Conservation (phyloP, 1,284 basidiomycete genomes). For the Tylopilus orsonianus region DNA sequence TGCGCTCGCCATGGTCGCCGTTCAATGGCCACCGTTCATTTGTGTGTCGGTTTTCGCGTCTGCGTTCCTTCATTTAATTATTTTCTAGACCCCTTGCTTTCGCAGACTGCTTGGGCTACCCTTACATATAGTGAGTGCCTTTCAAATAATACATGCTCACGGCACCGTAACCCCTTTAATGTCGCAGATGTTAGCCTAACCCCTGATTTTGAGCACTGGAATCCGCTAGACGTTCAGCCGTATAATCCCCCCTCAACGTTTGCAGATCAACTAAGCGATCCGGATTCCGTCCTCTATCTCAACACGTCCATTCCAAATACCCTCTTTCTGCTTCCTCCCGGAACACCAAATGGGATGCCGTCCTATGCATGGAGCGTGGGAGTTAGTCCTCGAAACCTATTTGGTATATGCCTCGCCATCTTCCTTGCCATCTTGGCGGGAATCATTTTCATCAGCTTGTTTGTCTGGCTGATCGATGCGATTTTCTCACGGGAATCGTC, state of each 20-base stretch:
- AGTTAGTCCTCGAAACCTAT: conserved; percentile 79
- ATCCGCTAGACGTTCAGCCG: conserved; percentile 59
- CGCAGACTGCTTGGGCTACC: conserved; percentile 85
- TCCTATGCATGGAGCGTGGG: conserved; percentile 74
- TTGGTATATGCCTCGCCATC: conserved; percentile 78
- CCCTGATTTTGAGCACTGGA: conserved; percentile 52
- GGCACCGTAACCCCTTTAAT: conserved; percentile 14
- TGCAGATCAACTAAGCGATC: conserved; percentile 68
- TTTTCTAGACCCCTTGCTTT: conserved; percentile 75
- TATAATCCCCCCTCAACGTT: conserved; percentile 69
- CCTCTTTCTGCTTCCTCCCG: conserved; percentile 68
- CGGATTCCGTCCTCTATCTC: conserved; percentile 76
- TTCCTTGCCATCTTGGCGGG: conserved; percentile 81
- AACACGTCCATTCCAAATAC: conserved; percentile 66
- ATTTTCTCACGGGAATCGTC: conserved; percentile 40
- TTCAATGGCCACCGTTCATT: conserved; percentile 90
- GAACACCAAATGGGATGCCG: conserved; percentile 61
- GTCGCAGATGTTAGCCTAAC: conserved; percentile 73
- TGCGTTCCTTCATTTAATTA: conserved; percentile 14
- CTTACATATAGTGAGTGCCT: conserved; percentile 75
- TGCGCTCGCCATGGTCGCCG: conserved; percentile 86
- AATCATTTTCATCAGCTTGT: conserved; percentile 64
- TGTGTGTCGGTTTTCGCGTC: conserved; percentile 54
- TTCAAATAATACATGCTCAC: conserved; percentile 3
- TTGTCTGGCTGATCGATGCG: conserved; percentile 74